Base-by-base conservation (phyloP, 1,139 yeast genomes). In the Hansenula sp. region DNA sequence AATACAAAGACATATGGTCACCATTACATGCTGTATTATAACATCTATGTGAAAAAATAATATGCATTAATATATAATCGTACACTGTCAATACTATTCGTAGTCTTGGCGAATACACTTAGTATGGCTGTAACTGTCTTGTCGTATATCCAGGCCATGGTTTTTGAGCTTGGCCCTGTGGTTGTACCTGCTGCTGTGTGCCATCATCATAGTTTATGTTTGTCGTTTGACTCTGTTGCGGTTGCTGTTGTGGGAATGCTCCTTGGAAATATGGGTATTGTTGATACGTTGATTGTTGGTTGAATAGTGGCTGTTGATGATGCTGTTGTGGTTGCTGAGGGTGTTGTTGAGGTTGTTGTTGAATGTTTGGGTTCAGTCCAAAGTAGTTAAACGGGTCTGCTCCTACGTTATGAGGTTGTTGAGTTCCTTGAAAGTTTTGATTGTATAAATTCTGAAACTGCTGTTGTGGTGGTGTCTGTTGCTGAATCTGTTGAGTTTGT, bases 241-340 rank as follows among this genome's bases (percentile, higher is more conserved):
- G 19, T 7, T 9, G 31, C 25, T 28, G 40, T 28, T 36, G 33
- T 17, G n/a, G n/a, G n/a, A n/a, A n/a, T 37, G 40, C 17, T 31
- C n/a, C 38, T 40, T 28, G 25, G 25, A 6, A 21, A 9, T 21
- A 21, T 21, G 5, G 25, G 25, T 21, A 21, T 21, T 21, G 25
- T 9, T 21, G 25, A 9, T 21, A 21, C 9, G 25, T 9, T 21
- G 25, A 21, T 6, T 5, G 25, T 21, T 21, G 25, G 5, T 9
- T 9, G 25, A 21, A 21, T 21, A 21, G 5, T 21, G 5, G 36
- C 2, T 19, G 40, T 30, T 39, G 44, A 38, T 29, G 34, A 12
- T 38, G 42, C 3, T 27, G 6, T 41, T 28, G 40, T 5, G 16
- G 21, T 15, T 39, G 47, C 21, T 35, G 42, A 17, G 21, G 27